Evolutionary conservation across 306 rosid genomes (phyloP).

Genomic region (Oemleria cerasiformis): DNA sequence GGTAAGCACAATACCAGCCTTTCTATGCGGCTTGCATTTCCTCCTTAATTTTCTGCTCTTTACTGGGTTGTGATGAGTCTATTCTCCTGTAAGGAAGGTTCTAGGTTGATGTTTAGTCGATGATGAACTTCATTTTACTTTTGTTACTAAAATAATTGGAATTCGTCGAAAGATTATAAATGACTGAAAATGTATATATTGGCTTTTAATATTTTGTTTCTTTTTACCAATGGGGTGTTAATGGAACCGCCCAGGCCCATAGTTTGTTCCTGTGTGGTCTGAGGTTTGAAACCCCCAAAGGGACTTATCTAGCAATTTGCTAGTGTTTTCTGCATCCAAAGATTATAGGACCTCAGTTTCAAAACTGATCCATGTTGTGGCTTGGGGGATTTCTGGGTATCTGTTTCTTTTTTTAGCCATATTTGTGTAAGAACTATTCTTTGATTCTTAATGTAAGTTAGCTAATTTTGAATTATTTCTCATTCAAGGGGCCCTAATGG

Average conservation of each 20-base stretch:
- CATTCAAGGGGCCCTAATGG: slow-evolving; percentile 85
- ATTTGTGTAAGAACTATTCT: background rate
- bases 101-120: background rate
- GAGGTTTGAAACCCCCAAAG: too few species aligned
- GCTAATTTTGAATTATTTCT: slow-evolving; percentile 29
- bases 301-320: too few species aligned
- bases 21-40: slow-evolving; percentile 3
- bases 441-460: background rate
- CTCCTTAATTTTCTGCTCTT: background rate
- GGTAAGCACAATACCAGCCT: slow-evolving; percentile 51
- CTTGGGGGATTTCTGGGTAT: too few species aligned
- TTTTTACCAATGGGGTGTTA: too few species aligned
- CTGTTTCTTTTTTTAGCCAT: background rate
- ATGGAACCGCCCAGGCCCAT: too few species aligned
- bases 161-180: background rate
- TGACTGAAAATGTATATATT: background rate
- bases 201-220: background rate
- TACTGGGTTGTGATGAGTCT: background rate
- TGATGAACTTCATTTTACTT: background rate
- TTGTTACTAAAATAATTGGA: background rate
- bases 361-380: too few species aligned
- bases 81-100: background rate
- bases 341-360: too few species aligned
- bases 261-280: too few species aligned
- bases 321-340: too few species aligned